Conservation (phyloP, 345 rosid genomes). For the Eucalyptus pumila region DNA sequence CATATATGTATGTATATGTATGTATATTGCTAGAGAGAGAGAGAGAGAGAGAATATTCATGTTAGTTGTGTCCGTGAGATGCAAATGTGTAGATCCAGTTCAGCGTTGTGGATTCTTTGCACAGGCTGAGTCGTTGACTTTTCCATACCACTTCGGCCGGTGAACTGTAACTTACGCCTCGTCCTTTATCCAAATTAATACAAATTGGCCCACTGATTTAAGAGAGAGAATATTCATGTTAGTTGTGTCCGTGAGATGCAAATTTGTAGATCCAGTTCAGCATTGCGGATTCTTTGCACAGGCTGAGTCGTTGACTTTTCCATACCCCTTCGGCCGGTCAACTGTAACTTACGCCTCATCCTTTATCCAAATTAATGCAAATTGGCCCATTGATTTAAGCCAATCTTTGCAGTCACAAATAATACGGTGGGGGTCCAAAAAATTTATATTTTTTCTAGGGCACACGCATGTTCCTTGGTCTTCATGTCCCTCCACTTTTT, state of each 20-base stretch:
- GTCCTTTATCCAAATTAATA: neutral
- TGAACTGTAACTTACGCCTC: neutral
- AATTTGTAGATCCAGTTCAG: neutral
- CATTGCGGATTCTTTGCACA: neutral
- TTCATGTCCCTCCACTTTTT: neutral
- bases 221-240: neutral
- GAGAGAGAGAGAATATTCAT: neutral
- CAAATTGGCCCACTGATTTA: neutral
- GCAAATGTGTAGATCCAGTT: neutral
- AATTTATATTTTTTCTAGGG: neutral
- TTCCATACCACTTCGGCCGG: neutral
- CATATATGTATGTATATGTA: neutral
- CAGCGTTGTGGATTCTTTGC: neutral
- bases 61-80: neutral
- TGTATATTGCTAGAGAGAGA: neutral
- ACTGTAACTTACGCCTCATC: neutral
- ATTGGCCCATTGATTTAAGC: neutral
- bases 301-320: neutral
- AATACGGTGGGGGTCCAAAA: neutral
- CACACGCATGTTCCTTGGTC: neutral
- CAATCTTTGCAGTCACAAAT: neutral
- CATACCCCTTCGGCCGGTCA: neutral
- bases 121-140: neutral
- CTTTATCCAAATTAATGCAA: neutral
- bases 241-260: neutral